A percentile compares a stretch with the other conserved stretches of the same genome.
phyloP scores from a whole-genome alignment of 164 flowering plant genomes.

The Pachysandra terminalis region DNA sequence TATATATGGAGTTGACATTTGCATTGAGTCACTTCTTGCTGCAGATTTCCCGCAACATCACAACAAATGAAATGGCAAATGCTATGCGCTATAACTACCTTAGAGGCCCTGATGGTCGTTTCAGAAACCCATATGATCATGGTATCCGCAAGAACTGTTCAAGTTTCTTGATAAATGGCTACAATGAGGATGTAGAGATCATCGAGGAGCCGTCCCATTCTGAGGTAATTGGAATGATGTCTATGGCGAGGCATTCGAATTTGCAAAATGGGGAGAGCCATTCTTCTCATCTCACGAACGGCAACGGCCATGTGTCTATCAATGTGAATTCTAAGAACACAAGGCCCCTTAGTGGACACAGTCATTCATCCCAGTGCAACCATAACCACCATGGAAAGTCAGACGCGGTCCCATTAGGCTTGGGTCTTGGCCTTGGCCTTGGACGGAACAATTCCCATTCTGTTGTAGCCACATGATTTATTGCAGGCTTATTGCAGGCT shows the following conservation, averaged over 20 bases:
- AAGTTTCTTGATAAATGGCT: slow-evolving; percentile 82
- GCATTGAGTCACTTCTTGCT: slow-evolving; percentile 7
- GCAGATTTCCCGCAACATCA: slow-evolving; percentile 87
- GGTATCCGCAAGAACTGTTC: slow-evolving; percentile 76
- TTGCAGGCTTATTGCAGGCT: no score
- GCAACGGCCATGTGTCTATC: slow-evolving; percentile 52
- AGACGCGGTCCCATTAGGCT: slow-evolving; percentile 52
- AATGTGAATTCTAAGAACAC: slow-evolving; percentile 36
- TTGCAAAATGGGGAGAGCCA: slow-evolving; percentile 48
- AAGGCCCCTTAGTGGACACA: slow-evolving; percentile 41
- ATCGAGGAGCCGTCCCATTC: slow-evolving; percentile 38
- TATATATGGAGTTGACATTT: no score
- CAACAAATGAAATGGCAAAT: slow-evolving; percentile 94
- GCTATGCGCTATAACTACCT: slow-evolving; percentile 83
- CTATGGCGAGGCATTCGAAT: slow-evolving; percentile 39
- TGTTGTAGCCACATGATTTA: slow-evolving; percentile 37
- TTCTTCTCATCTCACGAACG: slow-evolving; percentile 47
- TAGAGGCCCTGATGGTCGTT: slow-evolving; percentile 72
- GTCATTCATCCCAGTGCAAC: slow-evolving; percentile 66
- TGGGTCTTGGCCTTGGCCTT: slow-evolving; percentile 78
- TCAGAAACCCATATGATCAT: slow-evolving; percentile 84
- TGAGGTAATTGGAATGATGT: slow-evolving; percentile 67
- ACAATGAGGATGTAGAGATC: slow-evolving; percentile 70
- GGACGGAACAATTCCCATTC: slow-evolving; percentile 50
- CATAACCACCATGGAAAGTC: slow-evolving; percentile 40